Evolutionary conservation across 2,329 filamentous ascomycete genomes (phyloP).

Genomic region (Chaetomium sp.): DNA sequence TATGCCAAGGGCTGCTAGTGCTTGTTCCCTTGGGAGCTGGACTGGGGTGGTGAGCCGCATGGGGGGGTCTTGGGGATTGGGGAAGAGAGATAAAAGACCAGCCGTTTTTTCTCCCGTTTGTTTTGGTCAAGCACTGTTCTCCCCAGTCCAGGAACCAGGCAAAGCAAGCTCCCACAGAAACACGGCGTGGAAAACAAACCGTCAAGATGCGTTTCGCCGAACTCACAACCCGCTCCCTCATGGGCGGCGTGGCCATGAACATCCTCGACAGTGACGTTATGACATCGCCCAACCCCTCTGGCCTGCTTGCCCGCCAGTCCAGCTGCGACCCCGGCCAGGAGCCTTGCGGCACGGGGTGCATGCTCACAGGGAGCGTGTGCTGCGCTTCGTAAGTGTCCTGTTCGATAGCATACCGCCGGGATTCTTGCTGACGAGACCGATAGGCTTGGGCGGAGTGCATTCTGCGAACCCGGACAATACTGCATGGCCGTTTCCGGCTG

Average conservation of each 20-base stretch:
- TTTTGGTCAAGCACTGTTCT: background rate
- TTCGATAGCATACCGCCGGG: background rate
- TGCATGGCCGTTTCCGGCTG: slow-evolving; percentile 14
- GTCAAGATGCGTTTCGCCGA: slow-evolving; percentile 22
- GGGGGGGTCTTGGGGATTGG: background rate
- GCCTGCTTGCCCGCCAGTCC: slow-evolving; percentile 14
- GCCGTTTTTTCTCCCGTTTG: background rate
- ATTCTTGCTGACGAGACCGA: background rate
- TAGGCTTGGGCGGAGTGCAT: background rate
- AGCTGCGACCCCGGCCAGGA: background rate
- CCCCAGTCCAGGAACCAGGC: background rate
- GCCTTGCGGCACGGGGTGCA: slow-evolving; percentile 9
- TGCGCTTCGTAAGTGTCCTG: slow-evolving; percentile 8
- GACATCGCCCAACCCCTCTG: slow-evolving; percentile 17
- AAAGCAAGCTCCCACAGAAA: background rate
- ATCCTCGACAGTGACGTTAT: slow-evolving; percentile 7
- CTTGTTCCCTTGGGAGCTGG: background rate
- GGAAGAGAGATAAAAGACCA: background rate
- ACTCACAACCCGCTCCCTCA: slow-evolving; percentile 19
- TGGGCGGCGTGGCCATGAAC: slow-evolving; percentile 18
- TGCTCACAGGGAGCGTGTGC: slow-evolving; percentile 4
- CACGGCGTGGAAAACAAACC: background rate
- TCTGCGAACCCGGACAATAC: slow-evolving; percentile 13
- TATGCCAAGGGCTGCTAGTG: slow-evolving; percentile 3
- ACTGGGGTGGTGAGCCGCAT: background rate